Base-by-base conservation (phyloP, 176 grass and related monocot genomes). In the Musa itinerans region DNA sequence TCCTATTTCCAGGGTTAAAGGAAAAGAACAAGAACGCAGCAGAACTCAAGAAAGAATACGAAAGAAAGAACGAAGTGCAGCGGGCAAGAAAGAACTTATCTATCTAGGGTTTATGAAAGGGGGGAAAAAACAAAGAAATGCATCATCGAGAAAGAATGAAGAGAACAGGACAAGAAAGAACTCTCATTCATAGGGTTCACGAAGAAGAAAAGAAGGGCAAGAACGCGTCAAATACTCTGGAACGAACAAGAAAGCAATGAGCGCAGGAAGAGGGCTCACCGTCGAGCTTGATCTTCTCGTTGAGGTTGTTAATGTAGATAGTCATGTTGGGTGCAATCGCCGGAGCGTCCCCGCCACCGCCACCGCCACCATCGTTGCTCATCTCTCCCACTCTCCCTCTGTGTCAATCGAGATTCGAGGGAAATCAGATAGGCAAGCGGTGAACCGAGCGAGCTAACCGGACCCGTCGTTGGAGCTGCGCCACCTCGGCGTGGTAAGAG, bases 281-380 rank as follows among this genome's bases (percentile, higher is more conserved):
- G 73, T 92, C 92, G 69, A 92, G 80, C 43, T 96, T 96, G 89
- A 88, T 89, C 72, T 92, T 96, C 78, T 96, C 92, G 72, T 96
- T 92, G 82, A 96, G 81, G 53, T 96, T 96, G 83, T 96, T 96
- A 85, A 96, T 96, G 83, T 96, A 96, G 81, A 96, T 89, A 50
- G 92, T 96, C 61, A 84, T 84, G 81, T 92, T 96, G 50, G 89
- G 78, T 50, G 70, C 52, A 49, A 77, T 23, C 66, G 78, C 54
- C 34, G 75, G 72, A 61, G 14, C 66, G 7, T 85, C 83, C 13
- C 79, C 83, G 12, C 20, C 79, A 73, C 19, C 2, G 71, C 83
- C 87, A 10, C 78, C 80, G 34, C 74, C 65, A 8, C 29, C 29
- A 34, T 86, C 92, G 74, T 68, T 79, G 84, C 84, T 82, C 92